Percentiles rank a stretch among this genome's conserved stretches.
phyloP scores from a whole-genome alignment of 2,329 filamentous ascomycete genomes.

The Chlorencoelia australis region DNA sequence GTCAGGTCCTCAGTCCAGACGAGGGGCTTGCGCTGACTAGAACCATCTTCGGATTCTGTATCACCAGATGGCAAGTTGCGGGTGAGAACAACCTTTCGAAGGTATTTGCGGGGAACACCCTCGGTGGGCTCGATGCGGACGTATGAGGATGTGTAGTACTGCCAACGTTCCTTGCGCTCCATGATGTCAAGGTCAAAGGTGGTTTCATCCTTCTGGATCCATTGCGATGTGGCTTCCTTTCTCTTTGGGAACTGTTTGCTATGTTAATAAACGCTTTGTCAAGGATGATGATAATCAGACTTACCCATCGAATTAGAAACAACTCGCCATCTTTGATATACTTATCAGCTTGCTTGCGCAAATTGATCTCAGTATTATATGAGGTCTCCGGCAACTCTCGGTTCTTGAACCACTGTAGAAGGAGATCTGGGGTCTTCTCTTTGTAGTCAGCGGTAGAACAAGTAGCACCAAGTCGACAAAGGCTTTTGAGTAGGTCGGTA shows the following conservation, averaged over 20 bases:
- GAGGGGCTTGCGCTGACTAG: constrained; percentile 45
- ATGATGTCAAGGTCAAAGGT: constrained; percentile 86
- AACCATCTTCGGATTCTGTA: constrained; percentile 52
- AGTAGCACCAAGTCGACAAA: constrained; percentile 71
- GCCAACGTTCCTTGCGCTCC: constrained; percentile 75
- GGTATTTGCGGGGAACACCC: constrained; percentile 50
- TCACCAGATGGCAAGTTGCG: constrained; percentile 59
- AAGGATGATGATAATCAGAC: constrained; percentile 30
- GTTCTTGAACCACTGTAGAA: constrained; percentile 75
- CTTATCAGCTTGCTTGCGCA: constrained; percentile 86
- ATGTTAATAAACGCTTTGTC: constrained; percentile 14
- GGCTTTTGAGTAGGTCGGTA: constrained; percentile 73
- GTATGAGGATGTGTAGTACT: constrained; percentile 91
- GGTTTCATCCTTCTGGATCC: constrained; percentile 56
- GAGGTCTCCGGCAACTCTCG: constrained; percentile 78
- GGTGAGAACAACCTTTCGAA: constrained; percentile 59
- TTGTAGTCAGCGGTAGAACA: constrained; percentile 81
- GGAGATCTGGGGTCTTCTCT: constrained; percentile 87
- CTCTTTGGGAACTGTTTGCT: constrained; percentile 51
- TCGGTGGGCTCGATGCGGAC: constrained; percentile 83
- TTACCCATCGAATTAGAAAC: constrained; percentile 83
- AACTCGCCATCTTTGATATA: constrained; percentile 87
- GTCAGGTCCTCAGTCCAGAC: constrained; percentile 58
- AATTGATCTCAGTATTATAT: constrained; percentile 80
- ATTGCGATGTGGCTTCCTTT: constrained; percentile 61